Conservation (phyloP, 1,139 yeast genomes). For the Kurtzmaniella quercitrusa region DNA sequence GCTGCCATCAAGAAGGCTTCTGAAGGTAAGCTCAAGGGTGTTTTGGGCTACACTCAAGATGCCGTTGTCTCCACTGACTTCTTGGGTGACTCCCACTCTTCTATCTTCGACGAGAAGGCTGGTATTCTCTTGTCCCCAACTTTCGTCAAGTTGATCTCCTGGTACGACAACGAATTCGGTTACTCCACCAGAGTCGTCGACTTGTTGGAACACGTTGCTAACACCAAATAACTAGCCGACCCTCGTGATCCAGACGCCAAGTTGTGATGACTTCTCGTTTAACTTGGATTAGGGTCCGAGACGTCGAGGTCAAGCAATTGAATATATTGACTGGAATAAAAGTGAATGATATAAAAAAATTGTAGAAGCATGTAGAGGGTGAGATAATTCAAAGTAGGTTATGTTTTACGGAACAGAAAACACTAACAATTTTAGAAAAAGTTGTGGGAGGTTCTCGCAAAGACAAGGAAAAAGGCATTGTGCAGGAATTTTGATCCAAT, state of each 20-base stretch:
- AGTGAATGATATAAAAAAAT: background rate
- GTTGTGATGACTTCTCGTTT: conserved; percentile 6
- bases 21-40: conserved; percentile 68
- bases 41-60: conserved; percentile 80
- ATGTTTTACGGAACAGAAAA: no score
- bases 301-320: conserved; percentile 1
- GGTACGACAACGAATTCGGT: conserved; percentile 92
- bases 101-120: conserved; percentile 81
- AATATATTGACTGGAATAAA: background rate
- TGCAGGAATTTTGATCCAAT: no score
- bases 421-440: no score
- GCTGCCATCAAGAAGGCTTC: conserved; percentile 68
- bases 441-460: no score
- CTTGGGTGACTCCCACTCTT: conserved; percentile 73
- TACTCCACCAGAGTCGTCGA: conserved; percentile 91
- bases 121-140: conserved; percentile 80
- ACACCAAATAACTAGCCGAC: conserved; percentile 26
- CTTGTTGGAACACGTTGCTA: conserved; percentile 73
- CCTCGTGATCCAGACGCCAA: conserved; percentile 10
- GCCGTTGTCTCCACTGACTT: conserved; percentile 85
- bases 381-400: background rate
- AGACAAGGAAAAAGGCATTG: no score
- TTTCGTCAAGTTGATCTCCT: conserved; percentile 80
- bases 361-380: background rate
- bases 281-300: conserved; percentile 5